These are phyloP conservation scores for Nannizziopsis barbatae DNA, from an alignment of 2,329 filamentous ascomycete genomes.

Conservation along the genomic window DNA sequence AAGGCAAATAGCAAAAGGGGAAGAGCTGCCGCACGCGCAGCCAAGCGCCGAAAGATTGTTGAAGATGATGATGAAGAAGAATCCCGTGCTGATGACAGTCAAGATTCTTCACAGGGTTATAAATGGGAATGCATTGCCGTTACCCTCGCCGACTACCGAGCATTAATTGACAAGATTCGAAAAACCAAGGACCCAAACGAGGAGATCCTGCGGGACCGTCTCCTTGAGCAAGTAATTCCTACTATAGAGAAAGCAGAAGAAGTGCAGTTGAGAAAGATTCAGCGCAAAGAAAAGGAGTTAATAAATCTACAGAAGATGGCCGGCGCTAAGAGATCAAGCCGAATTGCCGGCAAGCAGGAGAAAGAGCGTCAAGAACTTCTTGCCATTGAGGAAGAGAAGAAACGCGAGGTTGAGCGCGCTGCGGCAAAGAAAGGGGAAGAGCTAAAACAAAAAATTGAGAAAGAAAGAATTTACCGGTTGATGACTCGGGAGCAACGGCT, in stretches of 20 bases:
- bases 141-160: constrained; percentile 63
- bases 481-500: constrained; percentile 76
- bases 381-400: constrained; percentile 57
- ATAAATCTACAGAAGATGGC: constrained; percentile 74
- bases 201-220: constrained; percentile 58
- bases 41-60: constrained; percentile 56
- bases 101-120: constrained; percentile 61
- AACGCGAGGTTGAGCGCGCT: constrained; percentile 51
- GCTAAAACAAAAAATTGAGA: constrained; percentile 52
- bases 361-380: constrained; percentile 64
- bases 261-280: constrained; percentile 57
- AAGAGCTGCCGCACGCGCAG: constrained; percentile 52
- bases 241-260: constrained; percentile 67
- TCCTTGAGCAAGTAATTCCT: constrained; percentile 70
- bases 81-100: constrained; percentile 32
- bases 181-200: constrained; percentile 77
- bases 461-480: constrained; percentile 67
- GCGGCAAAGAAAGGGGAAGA: constrained; percentile 51
- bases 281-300: constrained; percentile 68
- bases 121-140: constrained; percentile 89
- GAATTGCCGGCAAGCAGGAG: constrained; percentile 72
- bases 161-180: constrained; percentile 58
- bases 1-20: constrained; percentile 56
- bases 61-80: constrained; percentile 31
- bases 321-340: constrained; percentile 86